These are phyloP conservation scores for Podaxis pistillaris DNA, from an alignment of 768 basidiomycete species.

Conservation along the genomic window DNA sequence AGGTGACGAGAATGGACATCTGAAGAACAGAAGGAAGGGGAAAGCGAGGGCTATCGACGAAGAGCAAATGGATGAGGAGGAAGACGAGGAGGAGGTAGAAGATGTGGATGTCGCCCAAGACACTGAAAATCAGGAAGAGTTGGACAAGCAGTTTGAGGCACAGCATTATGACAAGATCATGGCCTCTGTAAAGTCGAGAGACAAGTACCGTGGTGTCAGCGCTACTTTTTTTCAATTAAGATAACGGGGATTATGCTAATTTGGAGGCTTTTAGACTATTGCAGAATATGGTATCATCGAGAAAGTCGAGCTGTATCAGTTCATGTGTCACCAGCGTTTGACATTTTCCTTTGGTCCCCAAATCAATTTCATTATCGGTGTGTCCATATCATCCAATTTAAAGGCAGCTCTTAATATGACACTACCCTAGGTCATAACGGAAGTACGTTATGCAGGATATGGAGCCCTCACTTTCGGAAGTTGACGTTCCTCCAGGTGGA, in stretches of 20 bases:
- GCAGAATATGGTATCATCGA: conserved; percentile 90
- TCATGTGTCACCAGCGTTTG: conserved; percentile 92
- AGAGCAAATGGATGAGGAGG: conserved; percentile 4
- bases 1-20: background rate
- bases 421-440: conserved; percentile 76
- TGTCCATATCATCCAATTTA: conserved; percentile 1
- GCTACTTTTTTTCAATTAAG: background rate
- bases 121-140: conserved; percentile 4
- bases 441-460: conserved; percentile 51
- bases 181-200: conserved; percentile 7
- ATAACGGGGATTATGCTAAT: background rate
- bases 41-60: background rate
- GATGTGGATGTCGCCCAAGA: background rate
- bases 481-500: conserved; percentile 56
- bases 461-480: background rate
- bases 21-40: conserved; percentile 1
- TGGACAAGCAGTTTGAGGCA: conserved; percentile 12
- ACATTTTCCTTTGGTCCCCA: conserved; percentile 87
- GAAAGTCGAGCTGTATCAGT: conserved; percentile 82
- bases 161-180: conserved; percentile 10
- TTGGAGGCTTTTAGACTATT: conserved; percentile 48
- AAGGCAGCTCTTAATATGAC: background rate
- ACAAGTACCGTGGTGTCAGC: conserved; percentile 3
- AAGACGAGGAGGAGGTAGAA: background rate
- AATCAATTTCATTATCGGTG: conserved; percentile 96